Base-by-base conservation (phyloP, 352 stramenopile species). In the Phytophthora sansomeana region DNA sequence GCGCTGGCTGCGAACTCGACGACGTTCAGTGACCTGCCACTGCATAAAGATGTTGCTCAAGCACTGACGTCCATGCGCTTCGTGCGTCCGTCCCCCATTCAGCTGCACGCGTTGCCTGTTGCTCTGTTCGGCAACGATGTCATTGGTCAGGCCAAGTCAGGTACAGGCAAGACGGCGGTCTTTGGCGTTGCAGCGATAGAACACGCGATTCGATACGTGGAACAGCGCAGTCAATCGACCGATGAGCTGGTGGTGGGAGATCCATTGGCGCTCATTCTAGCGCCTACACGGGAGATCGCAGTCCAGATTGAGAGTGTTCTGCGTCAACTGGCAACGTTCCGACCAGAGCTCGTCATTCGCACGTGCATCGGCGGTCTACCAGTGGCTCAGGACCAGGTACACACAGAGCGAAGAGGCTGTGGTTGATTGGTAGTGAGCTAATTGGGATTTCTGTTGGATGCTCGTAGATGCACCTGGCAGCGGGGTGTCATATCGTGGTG, bases 91-190 rank as follows among this genome's bases (percentile, higher is more conserved):
- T 95, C 84, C 57, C 82, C 83, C 14, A 92, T 95, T 28, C 86
- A 94, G 66, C 58, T 89, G 48, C 73, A 74, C 16, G 82, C 86
- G 36, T 58, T 94, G 60, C 86, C 86, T 29, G 66, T 90, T 29
- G 78, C 86, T 74, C 75, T 94, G 32, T 94, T 92, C 43, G 86
- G 86, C 47, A 93, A 83, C 69, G 85, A 95, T 59, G 77, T 93
- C 29, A 82, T 93, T 50, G 87, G 78, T 2, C 87, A 95, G 63
- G 85, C 87, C 72, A 93, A 95, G 78, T 93, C 85, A 4, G 87
- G 85, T 55, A 95, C 83, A 24, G 87, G 87, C 64, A 95, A 95
- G 69, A 95, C 87, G 38, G 83, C 85, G 7, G 83, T 93, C 29
- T 95, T 93, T 33, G 87, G 78, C 17, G 53, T 89, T 49, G 68